Percentiles rank a stretch among this genome's conserved stretches.
These are phyloP conservation scores for Microbotryomycetes sp. DNA, from an alignment of 1,284 basidiomycete genomes.

Conservation along the genomic window DNA sequence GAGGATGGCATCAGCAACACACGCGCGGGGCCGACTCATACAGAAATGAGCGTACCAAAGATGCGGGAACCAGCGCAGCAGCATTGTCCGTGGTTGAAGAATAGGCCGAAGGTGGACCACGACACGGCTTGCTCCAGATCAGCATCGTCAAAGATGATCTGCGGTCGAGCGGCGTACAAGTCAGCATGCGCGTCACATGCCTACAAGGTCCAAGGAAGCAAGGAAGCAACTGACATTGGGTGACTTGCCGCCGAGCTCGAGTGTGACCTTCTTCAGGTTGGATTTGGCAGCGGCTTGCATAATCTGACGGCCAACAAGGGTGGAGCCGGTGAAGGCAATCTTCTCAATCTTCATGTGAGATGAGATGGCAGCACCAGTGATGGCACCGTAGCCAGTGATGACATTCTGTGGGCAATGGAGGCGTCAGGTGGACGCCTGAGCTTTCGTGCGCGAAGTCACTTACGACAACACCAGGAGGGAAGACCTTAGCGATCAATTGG, in stretches of 20 bases:
- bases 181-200: constrained; percentile 39
- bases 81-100: constrained; percentile 72
- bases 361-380: constrained; percentile 72
- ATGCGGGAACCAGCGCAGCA: constrained; percentile 81
- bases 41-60: constrained; percentile 66
- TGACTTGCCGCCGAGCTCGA: constrained; percentile 90
- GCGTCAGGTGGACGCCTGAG: background rate
- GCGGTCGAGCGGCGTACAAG: background rate
- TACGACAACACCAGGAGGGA: constrained; percentile 78
- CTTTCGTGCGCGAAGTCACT: background rate
- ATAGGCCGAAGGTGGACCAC: constrained; percentile 60
- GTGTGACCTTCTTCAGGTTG: constrained; percentile 85
- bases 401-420: background rate
- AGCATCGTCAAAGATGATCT: constrained; percentile 48
- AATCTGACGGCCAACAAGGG: constrained; percentile 75
- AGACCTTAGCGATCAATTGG: constrained; percentile 57
- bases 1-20: constrained; percentile 19
- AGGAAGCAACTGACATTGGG: constrained; percentile 53
- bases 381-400: constrained; percentile 58
- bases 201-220: constrained; percentile 59
- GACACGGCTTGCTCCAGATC: constrained; percentile 67
- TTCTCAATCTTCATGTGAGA: constrained; percentile 53
- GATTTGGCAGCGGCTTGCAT: constrained; percentile 73
- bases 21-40: no score
- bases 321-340: constrained; percentile 55